These are phyloP conservation scores for Luffa aegyptiaca DNA, from an alignment of 306 rosid species.

Conservation along the genomic window DNA sequence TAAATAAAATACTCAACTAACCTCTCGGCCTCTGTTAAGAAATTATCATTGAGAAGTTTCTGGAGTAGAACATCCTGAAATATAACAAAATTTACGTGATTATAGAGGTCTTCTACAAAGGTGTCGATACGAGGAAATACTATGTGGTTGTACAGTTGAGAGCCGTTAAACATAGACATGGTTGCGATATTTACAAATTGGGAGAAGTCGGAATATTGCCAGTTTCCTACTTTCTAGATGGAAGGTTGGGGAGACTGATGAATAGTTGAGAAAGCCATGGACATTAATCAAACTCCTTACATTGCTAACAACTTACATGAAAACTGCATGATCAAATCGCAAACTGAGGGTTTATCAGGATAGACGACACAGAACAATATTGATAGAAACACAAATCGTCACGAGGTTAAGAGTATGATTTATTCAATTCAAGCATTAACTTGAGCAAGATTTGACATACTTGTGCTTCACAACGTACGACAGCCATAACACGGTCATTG, in stretches of 20 bases:
- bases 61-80: slow-evolving; percentile 80
- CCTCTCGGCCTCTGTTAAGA: slow-evolving; percentile 80
- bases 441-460: slow-evolving; percentile 28
- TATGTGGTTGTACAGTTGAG: not conserved
- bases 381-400: not conserved
- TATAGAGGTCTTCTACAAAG: not conserved
- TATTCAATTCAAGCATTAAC: slow-evolving; percentile 8
- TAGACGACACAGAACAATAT: not conserved
- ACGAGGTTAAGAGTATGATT: not conserved
- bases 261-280: not conserved
- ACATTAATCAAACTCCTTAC: not conserved
- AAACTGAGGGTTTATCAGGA: not conserved
- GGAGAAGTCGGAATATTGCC: not conserved
- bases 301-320: not conserved
- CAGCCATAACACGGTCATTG: slow-evolving; percentile 76
- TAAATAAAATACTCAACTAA: slow-evolving; percentile 23
- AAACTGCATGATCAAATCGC: not conserved
- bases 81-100: slow-evolving; percentile 13
- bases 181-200: not conserved
- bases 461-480: slow-evolving; percentile 94
- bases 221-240: not conserved
- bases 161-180: not conserved
- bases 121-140: not conserved
- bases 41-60: slow-evolving; percentile 52
- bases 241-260: not conserved